phyloP scores from a whole-genome alignment of 2,329 filamentous ascomycete genomes.

The Chrysoporthe puriensis region DNA sequence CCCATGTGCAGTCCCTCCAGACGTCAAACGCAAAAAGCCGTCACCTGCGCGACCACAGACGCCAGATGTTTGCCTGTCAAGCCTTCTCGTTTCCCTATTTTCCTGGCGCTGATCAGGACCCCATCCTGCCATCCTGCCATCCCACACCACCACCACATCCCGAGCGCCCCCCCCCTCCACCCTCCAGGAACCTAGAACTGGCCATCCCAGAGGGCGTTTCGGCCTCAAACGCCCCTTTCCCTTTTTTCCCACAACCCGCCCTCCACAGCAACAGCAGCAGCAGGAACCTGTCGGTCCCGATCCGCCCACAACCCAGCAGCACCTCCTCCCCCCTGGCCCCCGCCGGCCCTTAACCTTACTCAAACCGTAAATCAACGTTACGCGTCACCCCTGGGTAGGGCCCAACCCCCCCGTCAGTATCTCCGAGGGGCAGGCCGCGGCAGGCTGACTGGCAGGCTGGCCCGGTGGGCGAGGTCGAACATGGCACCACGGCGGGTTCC shows the following conservation, averaged over 20 bases:
- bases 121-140: too few species aligned
- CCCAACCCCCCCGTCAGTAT: not conserved
- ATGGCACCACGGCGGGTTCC: too few species aligned
- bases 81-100: not conserved
- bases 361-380: conserved; percentile 24
- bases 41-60: not conserved
- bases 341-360: conserved; percentile 22
- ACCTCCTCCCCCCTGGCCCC: not conserved
- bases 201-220: not conserved
- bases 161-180: too few species aligned
- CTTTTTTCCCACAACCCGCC: not conserved
- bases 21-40: not conserved
- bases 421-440: not conserved
- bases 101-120: too few species aligned
- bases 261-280: too few species aligned
- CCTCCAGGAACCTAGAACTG: not conserved
- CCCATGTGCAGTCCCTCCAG: not conserved
- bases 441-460: not conserved
- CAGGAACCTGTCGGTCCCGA: too few species aligned
- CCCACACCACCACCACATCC: too few species aligned
- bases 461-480: too few species aligned
- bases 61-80: conserved; percentile 5
- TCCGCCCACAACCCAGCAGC: too few species aligned
- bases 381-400: conserved; percentile 4
- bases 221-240: not conserved